A percentile compares a stretch with the other conserved stretches of the same genome.
These are phyloP conservation scores for Passiflora organensis DNA, from an alignment of 345 rosid genomes.

Conservation along the genomic window DNA sequence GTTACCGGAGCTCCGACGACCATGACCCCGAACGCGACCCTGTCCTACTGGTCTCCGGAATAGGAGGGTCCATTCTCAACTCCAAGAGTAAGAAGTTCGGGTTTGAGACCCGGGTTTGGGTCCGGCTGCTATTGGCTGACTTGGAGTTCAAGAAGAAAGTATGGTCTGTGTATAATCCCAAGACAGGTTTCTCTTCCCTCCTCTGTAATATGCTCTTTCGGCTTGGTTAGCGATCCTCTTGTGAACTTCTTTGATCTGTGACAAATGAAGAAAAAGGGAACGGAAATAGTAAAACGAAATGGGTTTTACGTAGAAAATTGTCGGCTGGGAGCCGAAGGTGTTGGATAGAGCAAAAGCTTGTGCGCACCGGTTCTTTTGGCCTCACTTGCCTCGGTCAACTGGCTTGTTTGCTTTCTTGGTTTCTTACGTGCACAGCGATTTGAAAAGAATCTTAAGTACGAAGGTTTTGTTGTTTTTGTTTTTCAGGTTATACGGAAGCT, in stretches of 20 bases:
- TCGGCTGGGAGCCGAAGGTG: neutral
- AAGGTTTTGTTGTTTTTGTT: neutral
- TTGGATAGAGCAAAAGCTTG: too few relatives aligned
- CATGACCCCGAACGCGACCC: constrained; percentile 45
- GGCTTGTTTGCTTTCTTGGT: neutral
- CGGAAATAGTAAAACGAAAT: neutral
- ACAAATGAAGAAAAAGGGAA: neutral
- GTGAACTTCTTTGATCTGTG: too few relatives aligned
- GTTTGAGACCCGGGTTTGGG: constrained; percentile 70
- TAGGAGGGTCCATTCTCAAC: constrained; percentile 56
- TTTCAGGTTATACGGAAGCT: constrained; percentile 72
- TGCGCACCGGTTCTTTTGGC: too few relatives aligned
- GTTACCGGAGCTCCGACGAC: constrained; percentile 14
- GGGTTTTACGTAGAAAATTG: neutral
- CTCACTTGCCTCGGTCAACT: too few relatives aligned
- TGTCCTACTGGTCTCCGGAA: constrained; percentile 69
- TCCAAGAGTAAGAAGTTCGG: constrained; percentile 53
- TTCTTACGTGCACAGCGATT: neutral
- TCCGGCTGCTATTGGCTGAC: constrained; percentile 68
- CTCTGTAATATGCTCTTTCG: neutral
- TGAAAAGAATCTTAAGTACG: too few relatives aligned
- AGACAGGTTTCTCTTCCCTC: constrained; percentile 44
- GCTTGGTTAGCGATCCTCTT: too few relatives aligned
- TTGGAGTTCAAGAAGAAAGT: constrained; percentile 65
- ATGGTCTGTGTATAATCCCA: constrained; percentile 78